phyloP scores from a whole-genome alignment of 345 rosid genomes.

The Laguncularia racemosa region DNA sequence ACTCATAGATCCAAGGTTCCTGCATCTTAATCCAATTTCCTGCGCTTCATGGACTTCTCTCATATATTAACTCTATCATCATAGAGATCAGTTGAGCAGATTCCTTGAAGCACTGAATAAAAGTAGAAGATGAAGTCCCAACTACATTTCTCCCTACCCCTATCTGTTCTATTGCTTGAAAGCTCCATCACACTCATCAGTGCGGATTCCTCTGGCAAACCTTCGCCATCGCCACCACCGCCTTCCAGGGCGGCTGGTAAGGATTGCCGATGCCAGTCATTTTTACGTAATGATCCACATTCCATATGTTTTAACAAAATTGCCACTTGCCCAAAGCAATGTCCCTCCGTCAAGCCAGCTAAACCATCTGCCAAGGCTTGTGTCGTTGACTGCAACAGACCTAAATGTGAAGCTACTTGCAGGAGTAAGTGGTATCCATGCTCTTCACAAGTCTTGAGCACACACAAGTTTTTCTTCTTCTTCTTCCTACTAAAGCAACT shows the following conservation, averaged over 20 bases:
- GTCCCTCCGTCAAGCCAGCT: constrained; percentile 9
- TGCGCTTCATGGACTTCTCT: no score
- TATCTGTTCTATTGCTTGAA: not conserved
- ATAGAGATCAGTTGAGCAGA: no score
- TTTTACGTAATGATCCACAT: constrained; percentile 1
- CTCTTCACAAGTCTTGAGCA: not conserved
- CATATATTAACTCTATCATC: no score
- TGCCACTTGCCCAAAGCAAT: constrained; percentile 12
- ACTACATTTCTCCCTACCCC: not conserved
- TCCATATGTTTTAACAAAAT: constrained; percentile 4
- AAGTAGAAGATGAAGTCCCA: no score
- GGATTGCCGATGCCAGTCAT: not conserved
- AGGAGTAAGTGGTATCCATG: constrained; percentile 2
- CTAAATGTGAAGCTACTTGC: constrained; percentile 13
- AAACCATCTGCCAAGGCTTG: constrained; percentile 13
- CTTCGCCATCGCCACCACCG: not conserved
- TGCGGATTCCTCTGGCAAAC: constrained; percentile 11
- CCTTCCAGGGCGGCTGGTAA: not conserved
- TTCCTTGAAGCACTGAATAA: no score
- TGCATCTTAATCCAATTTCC: no score
- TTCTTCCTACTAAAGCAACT: no score
- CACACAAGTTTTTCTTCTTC: no score
- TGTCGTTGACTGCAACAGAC: constrained; percentile 5
- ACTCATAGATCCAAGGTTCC: no score
- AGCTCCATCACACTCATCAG: constrained; percentile 1